Evolutionary conservation across 1,284 basidiomycete species (phyloP), one percentile per base, ranked within the genome.

Genomic region (Neolentinus lepideus): DNA sequence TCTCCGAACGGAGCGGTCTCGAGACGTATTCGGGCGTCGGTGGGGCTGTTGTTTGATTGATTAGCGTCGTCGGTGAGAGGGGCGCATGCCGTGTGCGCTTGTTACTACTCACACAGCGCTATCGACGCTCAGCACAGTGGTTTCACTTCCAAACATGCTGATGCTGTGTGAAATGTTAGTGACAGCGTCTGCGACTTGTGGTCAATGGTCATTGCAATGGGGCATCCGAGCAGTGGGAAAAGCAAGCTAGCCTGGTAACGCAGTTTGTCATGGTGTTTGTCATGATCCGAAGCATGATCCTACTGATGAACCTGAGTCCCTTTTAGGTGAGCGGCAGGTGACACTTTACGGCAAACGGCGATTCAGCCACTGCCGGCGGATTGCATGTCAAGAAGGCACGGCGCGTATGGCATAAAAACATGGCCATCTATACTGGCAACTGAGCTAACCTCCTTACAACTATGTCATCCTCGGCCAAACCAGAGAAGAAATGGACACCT

Each of bases 401-500:
- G 47, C 47, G 27, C 24, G 47, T 25, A 50, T 26, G 27, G 21
- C 24, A 50, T 50, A 50, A 50, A 50, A 50, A 8, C 24, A 50
- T 26, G 47, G 24, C 27, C 24, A 22, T 25, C 24, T 14, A 26
- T 50, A 26, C n/a, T 16, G 24, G 6, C 21, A 26, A 29, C 24
- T 22, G 14, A 50, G n/a, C 10, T 50, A 50, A 26, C 47, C n/a
- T 29, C 51, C 27, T 14, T 29, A 6, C 3, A 3, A 52, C 16
- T 29, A 36, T 36, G 26, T 16, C 51, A 6, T 33, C 51, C 51
- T 31, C 51, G 6, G 11, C 19, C 16, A 36, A 36, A 31, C 26
- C 33, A 47, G 56, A 57, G 36, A 53, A 46, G 26, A 54, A 50
- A 29, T 57, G 56, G 56, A 54, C 56, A 12, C 25, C 50, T 24